A percentile compares a stretch with the other conserved stretches of the same genome.
These are phyloP conservation scores for Carallia pectinifolia DNA, from an alignment of 345 rosid genomes.

Conservation along the genomic window DNA sequence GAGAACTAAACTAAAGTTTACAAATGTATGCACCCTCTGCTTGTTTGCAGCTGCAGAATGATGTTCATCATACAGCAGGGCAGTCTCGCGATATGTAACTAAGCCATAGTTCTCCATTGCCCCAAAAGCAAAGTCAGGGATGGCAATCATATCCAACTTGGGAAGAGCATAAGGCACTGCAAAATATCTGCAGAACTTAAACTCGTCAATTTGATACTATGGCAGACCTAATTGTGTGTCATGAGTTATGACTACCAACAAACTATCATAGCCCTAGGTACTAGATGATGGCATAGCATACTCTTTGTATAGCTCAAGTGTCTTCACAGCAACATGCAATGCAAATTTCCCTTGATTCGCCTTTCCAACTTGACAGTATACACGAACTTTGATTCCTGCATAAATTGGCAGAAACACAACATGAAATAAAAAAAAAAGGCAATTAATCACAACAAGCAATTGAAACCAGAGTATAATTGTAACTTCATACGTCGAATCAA, in stretches of 20 bases:
- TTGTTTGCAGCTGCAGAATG: constrained; percentile 98
- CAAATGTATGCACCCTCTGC: constrained; percentile 59
- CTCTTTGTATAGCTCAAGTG: constrained; percentile 82
- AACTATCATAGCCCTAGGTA: neutral
- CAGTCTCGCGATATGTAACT: constrained; percentile 91
- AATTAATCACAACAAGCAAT: neutral
- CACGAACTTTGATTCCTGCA: constrained; percentile 82
- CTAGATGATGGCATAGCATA: constrained; percentile 36
- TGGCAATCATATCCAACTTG: constrained; percentile 93
- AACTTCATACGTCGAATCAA: constrained; percentile 49
- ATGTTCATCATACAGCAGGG: constrained; percentile 83
- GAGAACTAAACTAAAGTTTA: constrained; percentile 8
- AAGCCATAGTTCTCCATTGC: constrained; percentile 99
- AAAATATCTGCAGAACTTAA: constrained; percentile 61
- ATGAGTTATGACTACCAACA: neutral
- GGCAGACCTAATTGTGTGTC: no score
- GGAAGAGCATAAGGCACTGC: constrained; percentile 86
- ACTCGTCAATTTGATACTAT: constrained; percentile 10
- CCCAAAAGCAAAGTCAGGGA: constrained; percentile 97
- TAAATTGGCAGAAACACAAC: constrained; percentile 8
- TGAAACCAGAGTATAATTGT: constrained; percentile 2
- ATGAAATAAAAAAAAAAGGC: neutral
- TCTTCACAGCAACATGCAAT: constrained; percentile 82
- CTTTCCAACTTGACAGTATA: constrained; percentile 88
- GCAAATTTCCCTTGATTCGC: constrained; percentile 87